Evolutionary conservation across 345 rosid genomes (phyloP).

Genomic region (Euphorbia peplus): DNA sequence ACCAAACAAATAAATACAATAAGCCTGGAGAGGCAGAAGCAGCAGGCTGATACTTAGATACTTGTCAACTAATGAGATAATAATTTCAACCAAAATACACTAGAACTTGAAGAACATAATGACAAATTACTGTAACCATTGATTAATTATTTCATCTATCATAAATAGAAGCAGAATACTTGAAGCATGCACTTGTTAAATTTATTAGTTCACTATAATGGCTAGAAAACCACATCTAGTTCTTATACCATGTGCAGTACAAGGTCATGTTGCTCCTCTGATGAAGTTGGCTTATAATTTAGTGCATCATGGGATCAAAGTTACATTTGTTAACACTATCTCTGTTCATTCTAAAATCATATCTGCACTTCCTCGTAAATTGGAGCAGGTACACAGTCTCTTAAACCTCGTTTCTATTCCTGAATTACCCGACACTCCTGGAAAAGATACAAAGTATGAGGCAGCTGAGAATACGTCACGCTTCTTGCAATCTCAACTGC

Average conservation of each 20-base stretch:
- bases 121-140: background rate
- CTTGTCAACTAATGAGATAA: background rate
- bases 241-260: conserved; percentile 30
- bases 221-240: conserved; percentile 24
- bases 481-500: background rate
- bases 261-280: conserved; percentile 19
- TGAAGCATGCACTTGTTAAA: too few relatives aligned
- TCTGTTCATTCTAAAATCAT: conserved; percentile 12
- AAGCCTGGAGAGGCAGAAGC: background rate
- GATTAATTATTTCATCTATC: background rate
- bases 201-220: background rate
- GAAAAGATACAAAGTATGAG: background rate
- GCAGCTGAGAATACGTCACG: background rate
- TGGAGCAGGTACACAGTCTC: background rate
- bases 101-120: background rate
- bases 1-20: background rate
- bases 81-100: background rate
- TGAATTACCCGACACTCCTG: background rate
- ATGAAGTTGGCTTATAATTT: conserved; percentile 35
- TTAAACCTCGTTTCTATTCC: background rate
- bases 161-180: background rate
- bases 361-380: background rate
- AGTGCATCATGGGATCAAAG: conserved; percentile 31
- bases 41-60: background rate
- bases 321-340: conserved; percentile 36